phyloP scores from a whole-genome alignment of 1,139 yeast species.

The Hansenula lynferdii region DNA sequence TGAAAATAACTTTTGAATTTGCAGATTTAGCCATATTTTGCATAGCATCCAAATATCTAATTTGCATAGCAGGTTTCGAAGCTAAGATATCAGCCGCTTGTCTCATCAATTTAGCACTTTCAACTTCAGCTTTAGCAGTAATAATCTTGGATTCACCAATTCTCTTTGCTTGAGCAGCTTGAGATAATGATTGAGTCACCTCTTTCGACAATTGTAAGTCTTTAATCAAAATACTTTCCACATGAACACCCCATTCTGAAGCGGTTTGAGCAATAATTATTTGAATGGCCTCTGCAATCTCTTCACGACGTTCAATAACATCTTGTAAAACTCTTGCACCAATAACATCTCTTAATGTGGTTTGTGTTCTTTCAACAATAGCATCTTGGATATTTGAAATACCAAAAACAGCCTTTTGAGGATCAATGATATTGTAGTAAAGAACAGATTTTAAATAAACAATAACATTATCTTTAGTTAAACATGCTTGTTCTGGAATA shows the following conservation, averaged over 20 bases:
- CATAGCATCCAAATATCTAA: slow-evolving; percentile 76
- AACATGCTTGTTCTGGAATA: slow-evolving; percentile 62
- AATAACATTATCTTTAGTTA: slow-evolving; percentile 67
- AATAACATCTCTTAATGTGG: slow-evolving; percentile 69
- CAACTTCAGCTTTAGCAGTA: slow-evolving; percentile 74
- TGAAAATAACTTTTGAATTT: slow-evolving; percentile 64
- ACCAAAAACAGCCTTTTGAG: slow-evolving; percentile 62
- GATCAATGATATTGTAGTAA: slow-evolving; percentile 64
- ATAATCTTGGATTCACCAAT: slow-evolving; percentile 77
- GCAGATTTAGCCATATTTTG: slow-evolving; percentile 65
- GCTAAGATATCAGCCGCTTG: slow-evolving; percentile 76
- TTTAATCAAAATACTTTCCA: slow-evolving; percentile 66
- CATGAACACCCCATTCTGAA: slow-evolving; percentile 66
- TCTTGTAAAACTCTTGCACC: slow-evolving; percentile 68
- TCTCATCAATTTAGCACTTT: slow-evolving; percentile 72
- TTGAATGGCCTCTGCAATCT: slow-evolving; percentile 63
- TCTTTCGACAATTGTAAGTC: slow-evolving; percentile 55
- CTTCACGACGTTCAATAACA: slow-evolving; percentile 71
- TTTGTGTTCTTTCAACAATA: slow-evolving; percentile 67
- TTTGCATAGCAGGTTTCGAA: slow-evolving; percentile 76
- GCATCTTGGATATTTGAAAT: slow-evolving; percentile 53
- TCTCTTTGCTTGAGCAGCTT: slow-evolving; percentile 75
- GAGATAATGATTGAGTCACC: slow-evolving; percentile 59
- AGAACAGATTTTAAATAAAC: slow-evolving; percentile 61
- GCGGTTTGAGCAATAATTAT: slow-evolving; percentile 62